These are phyloP conservation scores for Fusarium luffae DNA, from an alignment of 2,329 filamentous ascomycete species.

Conservation along the genomic window DNA sequence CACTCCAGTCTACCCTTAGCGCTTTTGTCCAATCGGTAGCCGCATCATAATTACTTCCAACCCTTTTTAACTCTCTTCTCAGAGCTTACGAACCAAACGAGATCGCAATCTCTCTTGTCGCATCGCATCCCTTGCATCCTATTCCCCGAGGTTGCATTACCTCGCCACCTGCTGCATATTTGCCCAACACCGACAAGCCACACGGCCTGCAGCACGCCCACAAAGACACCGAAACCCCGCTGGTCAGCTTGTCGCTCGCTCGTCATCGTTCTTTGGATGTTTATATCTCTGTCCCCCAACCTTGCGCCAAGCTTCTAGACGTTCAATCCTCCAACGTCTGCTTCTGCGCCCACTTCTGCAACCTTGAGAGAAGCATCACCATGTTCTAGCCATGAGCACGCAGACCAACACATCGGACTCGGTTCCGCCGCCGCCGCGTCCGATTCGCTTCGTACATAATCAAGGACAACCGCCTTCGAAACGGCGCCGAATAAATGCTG, in stretches of 20 bases:
- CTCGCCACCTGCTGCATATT: conserved; percentile 26
- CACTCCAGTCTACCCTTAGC: conserved; percentile 35
- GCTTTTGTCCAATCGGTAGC: not conserved
- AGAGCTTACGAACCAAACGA: conserved; percentile 1
- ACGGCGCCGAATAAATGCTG: conserved; percentile 80
- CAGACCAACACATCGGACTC: conserved; percentile 55
- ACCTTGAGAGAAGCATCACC: conserved; percentile 43
- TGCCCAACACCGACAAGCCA: conserved; percentile 26
- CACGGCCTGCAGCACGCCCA: conserved; percentile 32
- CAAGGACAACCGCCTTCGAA: conserved; percentile 85
- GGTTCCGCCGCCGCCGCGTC: conserved; percentile 60
- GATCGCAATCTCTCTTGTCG: conserved; percentile 26
- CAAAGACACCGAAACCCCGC: conserved; percentile 36
- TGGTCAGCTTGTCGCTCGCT: conserved; percentile 35
- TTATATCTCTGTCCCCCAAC: conserved; percentile 27
- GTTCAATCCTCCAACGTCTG: conserved; percentile 4
- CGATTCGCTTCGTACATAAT: conserved; percentile 84
- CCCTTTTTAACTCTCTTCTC: conserved; percentile 3
- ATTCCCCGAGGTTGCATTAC: conserved; percentile 30
- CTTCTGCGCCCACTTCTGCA: conserved; percentile 27
- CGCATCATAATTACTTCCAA: not conserved
- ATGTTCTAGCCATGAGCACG: conserved; percentile 60
- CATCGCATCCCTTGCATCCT: conserved; percentile 26
- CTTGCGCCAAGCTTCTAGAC: conserved; percentile 27
- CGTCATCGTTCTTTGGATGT: conserved; percentile 25